Percentiles rank a stretch among this genome's conserved stretches.
phyloP scores from a whole-genome alignment of 805 yeast genomes.

The Candida ponderosae region DNA sequence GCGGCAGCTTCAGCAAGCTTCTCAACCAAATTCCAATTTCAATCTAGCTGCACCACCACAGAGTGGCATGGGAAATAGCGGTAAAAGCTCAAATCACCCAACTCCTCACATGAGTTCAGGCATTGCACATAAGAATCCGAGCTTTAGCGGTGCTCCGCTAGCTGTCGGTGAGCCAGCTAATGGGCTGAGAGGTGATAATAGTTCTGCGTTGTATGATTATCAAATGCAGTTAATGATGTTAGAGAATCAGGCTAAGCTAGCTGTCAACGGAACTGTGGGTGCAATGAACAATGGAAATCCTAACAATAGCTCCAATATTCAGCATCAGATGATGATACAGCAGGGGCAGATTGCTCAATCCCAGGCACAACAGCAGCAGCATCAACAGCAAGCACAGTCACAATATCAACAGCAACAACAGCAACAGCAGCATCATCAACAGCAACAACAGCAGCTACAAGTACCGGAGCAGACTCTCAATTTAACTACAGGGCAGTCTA shows the following conservation, averaged over 20 bases:
- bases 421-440: background rate
- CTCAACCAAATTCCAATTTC: too few species aligned
- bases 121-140: background rate
- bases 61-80: background rate
- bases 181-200: constrained; percentile 13
- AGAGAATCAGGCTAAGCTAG: constrained; percentile 60
- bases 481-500: constrained; percentile 1
- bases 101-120: constrained; percentile 1
- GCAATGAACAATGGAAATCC: constrained; percentile 1
- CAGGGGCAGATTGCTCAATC: background rate
- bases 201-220: constrained; percentile 66
- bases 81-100: background rate
- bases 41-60: background rate
- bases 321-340: background rate
- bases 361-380: constrained; percentile 1
- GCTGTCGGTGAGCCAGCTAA: constrained; percentile 5
- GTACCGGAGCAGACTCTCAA: constrained; percentile 1
- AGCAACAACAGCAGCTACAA: background rate
- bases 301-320: constrained; percentile 1
- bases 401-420: constrained; percentile 1
- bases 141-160: background rate
- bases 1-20: too few species aligned
- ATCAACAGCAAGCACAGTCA: background rate
- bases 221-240: constrained; percentile 71
- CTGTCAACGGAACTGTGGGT: background rate